Evolutionary conservation across 768 basidiomycete genomes (phyloP).

Genomic region (Amyloporia xantha): DNA sequence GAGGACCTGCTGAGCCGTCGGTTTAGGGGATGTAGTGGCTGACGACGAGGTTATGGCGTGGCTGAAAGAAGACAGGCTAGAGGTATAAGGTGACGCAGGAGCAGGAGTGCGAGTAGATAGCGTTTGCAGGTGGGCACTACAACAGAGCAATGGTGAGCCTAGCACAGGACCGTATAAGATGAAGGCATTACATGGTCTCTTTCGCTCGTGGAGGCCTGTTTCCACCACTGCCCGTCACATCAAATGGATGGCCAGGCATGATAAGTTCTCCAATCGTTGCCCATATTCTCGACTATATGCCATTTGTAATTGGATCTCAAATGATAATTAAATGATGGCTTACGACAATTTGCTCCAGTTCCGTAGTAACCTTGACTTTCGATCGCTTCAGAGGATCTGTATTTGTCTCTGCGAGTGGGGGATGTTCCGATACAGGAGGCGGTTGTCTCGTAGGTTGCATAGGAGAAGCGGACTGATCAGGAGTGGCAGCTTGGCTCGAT

Average conservation of each 20-base stretch:
- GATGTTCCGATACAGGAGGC: background rate
- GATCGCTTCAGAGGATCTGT: constrained; percentile 12
- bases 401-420: constrained; percentile 15
- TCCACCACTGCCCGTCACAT: constrained; percentile 23
- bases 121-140: constrained; percentile 51
- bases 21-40: constrained; percentile 22
- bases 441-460: too few relatives aligned
- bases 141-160: background rate
- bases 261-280: constrained; percentile 56
- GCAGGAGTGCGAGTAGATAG: constrained; percentile 45
- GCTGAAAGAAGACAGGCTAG: constrained; percentile 42
- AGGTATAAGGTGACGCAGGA: constrained; percentile 50
- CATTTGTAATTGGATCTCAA: too few relatives aligned
- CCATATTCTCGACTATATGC: constrained; percentile 65
- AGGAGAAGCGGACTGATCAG: too few relatives aligned
- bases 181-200: constrained; percentile 53
- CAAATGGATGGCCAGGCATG: constrained; percentile 44
- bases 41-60: constrained; percentile 27
- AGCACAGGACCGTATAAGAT: background rate
- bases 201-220: constrained; percentile 44
- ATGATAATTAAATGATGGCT: too few relatives aligned
- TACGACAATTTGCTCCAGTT: constrained; percentile 61
- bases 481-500: too few relatives aligned
- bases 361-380: constrained; percentile 49
- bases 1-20: constrained; percentile 63